Evolutionary conservation across 2,329 filamentous ascomycete species (phyloP), one percentile per base, ranked within the genome.

Genomic region (Fusarium continuum): DNA sequence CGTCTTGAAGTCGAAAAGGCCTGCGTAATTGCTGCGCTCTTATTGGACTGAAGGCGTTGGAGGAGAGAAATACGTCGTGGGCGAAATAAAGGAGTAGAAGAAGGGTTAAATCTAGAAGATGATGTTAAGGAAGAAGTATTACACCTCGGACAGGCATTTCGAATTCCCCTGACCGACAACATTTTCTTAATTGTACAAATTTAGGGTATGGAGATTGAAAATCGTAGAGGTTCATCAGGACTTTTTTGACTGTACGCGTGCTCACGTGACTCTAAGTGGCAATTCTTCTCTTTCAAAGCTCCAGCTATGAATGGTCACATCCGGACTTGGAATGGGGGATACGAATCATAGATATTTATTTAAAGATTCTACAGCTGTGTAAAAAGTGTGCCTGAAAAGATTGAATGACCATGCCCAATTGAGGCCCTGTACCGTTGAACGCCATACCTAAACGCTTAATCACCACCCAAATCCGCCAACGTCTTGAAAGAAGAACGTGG

Each of bases 381-480:
- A 38, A 59, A 17, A 19, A 60, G 22, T 34, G 8, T 31, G 23
- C 34, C 19, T 36, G n/a, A 22, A 46, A 52, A 26, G n/a, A 54
- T 28, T 29, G 28, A 43, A 29, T 34, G 16, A 20, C n/a, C 20
- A 22, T 35, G 23, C 41, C 36, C 31, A 22, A 34, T 49, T 22
- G 50, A 54, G 50, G 23, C 40, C 40, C 29, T 28, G 16, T 36
- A 34, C 52, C 34, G n/a, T 19, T 34, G 11, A 48, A 51, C 39
- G 47, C 51, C 48, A 46, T 39, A 13, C 32, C 14, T 9, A 45
- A 14, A 47, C 26, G 22, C 34, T 66, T 45, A 73, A 20, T 76
- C 72, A 5, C 59, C 61, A 31, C 78, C 79, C 55, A 87, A 66
- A 64, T 87, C 85, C 8, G 84, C 81, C 73, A 87, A 64, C 2